Percentiles rank a stretch among this genome's conserved stretches.
phyloP scores from a whole-genome alignment of 1,284 basidiomycete species.

The Rhodotorula sp. region DNA sequence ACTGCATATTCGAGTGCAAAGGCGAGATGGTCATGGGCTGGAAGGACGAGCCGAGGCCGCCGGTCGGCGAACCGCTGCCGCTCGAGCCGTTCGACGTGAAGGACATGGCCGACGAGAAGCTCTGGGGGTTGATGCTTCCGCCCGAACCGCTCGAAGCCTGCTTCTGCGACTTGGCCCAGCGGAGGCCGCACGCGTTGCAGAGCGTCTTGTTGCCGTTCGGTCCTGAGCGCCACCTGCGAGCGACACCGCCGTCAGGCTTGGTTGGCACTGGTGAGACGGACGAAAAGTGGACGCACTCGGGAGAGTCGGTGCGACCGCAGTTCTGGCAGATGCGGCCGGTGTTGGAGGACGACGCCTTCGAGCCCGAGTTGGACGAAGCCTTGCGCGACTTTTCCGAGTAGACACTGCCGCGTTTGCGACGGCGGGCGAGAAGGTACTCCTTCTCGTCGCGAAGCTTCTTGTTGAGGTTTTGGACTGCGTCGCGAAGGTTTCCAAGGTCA shows the following conservation, averaged over 20 bases:
- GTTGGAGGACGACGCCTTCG: constrained; percentile 23
- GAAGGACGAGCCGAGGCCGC: constrained; percentile 7
- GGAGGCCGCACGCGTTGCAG: constrained; percentile 79
- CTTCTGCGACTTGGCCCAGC: constrained; percentile 28
- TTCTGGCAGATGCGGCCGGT: constrained; percentile 37
- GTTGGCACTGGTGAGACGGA: no score
- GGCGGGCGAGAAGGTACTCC: constrained; percentile 44
- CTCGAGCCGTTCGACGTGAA: not conserved
- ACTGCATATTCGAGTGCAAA: not conserved
- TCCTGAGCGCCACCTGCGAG: constrained; percentile 27
- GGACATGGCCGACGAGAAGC: not conserved
- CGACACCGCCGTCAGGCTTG: not conserved
- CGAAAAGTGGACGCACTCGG: constrained; percentile 28
- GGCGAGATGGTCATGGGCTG: constrained; percentile 9
- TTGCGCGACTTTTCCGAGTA: constrained; percentile 19
- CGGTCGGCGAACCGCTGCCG: not conserved
- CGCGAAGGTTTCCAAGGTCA: not conserved
- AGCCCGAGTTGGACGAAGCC: constrained; percentile 21
- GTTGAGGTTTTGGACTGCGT: constrained; percentile 57
- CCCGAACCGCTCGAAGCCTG: not conserved
- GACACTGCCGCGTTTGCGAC: constrained; percentile 36
- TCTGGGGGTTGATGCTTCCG: not conserved
- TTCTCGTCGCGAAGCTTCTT: constrained; percentile 69
- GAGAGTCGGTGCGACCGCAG: constrained; percentile 40
- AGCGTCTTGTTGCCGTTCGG: constrained; percentile 71